Base-by-base conservation (phyloP, 768 basidiomycete species). In the Mycena polygramma region DNA sequence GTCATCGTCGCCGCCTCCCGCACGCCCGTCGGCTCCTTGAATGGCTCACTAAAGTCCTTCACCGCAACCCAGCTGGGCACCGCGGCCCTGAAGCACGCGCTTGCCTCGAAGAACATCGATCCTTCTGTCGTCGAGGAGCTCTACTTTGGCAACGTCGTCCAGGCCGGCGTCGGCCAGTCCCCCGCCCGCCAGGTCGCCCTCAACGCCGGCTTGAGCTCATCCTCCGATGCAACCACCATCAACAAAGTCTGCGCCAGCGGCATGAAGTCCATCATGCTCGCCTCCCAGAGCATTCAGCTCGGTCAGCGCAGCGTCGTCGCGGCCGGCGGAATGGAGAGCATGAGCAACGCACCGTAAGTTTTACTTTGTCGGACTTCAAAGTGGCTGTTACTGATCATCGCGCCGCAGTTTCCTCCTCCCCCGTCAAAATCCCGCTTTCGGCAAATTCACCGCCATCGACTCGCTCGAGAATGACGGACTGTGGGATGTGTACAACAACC, bases 241-340 rank as follows among this genome's bases (percentile, higher is more conserved):
- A 99, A 99, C 90, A 99, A 99, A 85, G 98, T 99, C 80, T 99
- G 98, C 81, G 98, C 98, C 7, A 96, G 94, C 63, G 98, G 98
- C 70, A 85, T 99, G 88, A 99, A 99, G 83, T 88, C 97, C 36
- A 90, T 99, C 83, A 98, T 96, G 81, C 87, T 99, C 71, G 98
- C 95, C 65, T 88, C 95, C 35, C 98, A 99, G 84, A 90, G 88
- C 76, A 95, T 99, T 77, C 88, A 91, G 79, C 86, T 91, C 26
- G 98, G 98, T 59, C 91, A 97, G 79, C 91, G 93, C 69, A 90
- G 83, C 48, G 89, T 98, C 58, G 93, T 98, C 75, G 95, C 91
- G 30, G 97, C 97, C 66, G 98, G 98, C 74, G 98, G 98, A 70
- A 98, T 96, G 95, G 98, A 99, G 85, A 96, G 94, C 84, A 99